Conservation (phyloP, 139 green algal species). For the Nannochloris sp. region DNA sequence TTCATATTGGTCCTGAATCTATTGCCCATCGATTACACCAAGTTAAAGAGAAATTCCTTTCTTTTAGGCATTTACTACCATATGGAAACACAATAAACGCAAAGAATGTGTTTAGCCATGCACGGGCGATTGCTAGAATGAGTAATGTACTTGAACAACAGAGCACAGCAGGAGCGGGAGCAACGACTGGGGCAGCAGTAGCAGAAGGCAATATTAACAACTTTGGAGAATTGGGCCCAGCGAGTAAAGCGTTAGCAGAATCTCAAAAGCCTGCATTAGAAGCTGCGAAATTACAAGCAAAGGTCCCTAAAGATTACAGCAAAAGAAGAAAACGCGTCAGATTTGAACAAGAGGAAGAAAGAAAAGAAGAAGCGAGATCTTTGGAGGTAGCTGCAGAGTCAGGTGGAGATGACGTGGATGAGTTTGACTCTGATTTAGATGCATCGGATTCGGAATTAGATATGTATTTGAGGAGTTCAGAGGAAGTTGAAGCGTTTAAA, state of each 20-base stretch:
- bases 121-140: background rate
- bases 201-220: background rate
- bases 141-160: background rate
- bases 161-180: background rate
- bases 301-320: too few relatives aligned
- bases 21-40: background rate
- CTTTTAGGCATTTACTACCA: background rate
- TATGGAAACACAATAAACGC: background rate
- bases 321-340: too few relatives aligned
- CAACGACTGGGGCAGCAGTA: background rate
- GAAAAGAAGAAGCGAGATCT: background rate
- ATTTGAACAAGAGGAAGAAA: too few relatives aligned
- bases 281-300: too few relatives aligned
- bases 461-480: conserved; percentile 1
- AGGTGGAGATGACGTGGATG: background rate
- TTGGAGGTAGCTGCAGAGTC: background rate
- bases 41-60: background rate
- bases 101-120: background rate
- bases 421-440: background rate
- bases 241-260: too few relatives aligned
- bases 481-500: background rate
- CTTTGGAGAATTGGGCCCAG: too few relatives aligned
- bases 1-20: background rate
- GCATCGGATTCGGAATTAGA: conserved; percentile 1
- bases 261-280: too few relatives aligned